Evolutionary conservation across 2,329 filamentous ascomycete genomes (phyloP), one percentile per base, ranked within the genome.

Genomic region (Penicillium sclerotiorum): DNA sequence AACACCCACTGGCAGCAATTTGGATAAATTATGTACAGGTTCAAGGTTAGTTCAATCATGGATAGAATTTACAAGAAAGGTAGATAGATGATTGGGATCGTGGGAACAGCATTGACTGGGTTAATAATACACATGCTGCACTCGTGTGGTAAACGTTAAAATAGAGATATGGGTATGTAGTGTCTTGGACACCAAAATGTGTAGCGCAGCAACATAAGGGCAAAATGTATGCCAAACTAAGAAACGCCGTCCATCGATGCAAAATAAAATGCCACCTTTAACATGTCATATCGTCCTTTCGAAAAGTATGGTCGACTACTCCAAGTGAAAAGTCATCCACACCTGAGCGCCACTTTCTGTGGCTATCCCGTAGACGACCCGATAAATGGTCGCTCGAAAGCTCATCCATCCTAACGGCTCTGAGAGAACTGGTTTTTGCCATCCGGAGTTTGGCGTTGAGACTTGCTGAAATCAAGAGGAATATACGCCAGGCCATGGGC

Each of bases 401-500:
- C 36, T 17, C 5, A 22, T 8, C 11, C 22, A 8, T n/a, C 32
- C 27, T 52, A 52, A n/a, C 30, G 30, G 25, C 45, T 55, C 13
- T 17, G 38, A 21, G 41, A 36, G 28, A 52, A 52, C 5, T 35
- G 32, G 17, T 43, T 17, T 33, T 40, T 41, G 11, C 40, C 21
- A 22, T 44, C 25, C n/a, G 7, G 17, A 23, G 12, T 22, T 18
- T 44, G 22, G 49, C 56, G 49, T 7, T 52, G 32, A 6, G 8
- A 7, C 13, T 38, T 17, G 15, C 28, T 39, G 13, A 67, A 63
- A 20, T 72, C 61, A 33, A 74, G 50, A 3, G 71, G 69, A 48
- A 71, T 73, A 28, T 69, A 73, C 5, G 74, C 74, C 40, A 77
- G 53, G 0, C 74, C 74, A 33, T 65, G 71, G 5, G 70, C 73